phyloP scores from a whole-genome alignment of 1,284 basidiomycete species.

The Trichosporon inkin region DNA sequence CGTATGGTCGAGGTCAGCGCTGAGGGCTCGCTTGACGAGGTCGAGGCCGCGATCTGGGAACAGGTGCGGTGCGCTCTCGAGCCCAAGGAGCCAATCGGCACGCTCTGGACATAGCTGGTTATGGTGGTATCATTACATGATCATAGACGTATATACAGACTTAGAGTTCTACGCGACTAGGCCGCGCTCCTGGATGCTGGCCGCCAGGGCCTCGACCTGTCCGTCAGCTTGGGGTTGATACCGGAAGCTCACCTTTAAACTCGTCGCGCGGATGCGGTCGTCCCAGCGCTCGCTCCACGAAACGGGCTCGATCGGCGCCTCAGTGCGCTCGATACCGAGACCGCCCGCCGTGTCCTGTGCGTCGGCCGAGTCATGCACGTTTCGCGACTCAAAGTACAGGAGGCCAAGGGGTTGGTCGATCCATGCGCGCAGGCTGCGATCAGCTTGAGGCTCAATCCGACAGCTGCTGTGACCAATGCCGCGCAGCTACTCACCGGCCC shows the following conservation, averaged over 20 bases:
- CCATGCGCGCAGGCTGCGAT: slow-evolving; percentile 63
- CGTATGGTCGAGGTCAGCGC: slow-evolving; percentile 67
- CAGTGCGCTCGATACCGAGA: slow-evolving; percentile 65
- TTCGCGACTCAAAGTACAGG: slow-evolving; percentile 80
- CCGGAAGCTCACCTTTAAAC: slow-evolving; percentile 61
- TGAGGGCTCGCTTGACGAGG: slow-evolving; percentile 57
- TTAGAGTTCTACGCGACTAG: slow-evolving; percentile 3
- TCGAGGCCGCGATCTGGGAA: slow-evolving; percentile 60
- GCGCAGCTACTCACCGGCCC: slow-evolving; percentile 56
- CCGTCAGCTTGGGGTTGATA: slow-evolving; percentile 8
- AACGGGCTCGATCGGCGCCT: slow-evolving; percentile 73
- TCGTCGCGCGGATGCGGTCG: slow-evolving; percentile 75
- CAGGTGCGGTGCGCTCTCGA: slow-evolving; percentile 49
- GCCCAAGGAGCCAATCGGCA: neutral
- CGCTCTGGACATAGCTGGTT: neutral
- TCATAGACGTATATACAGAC: slow-evolving; percentile 9
- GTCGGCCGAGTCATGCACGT: slow-evolving; percentile 57
- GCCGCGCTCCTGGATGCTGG: slow-evolving; percentile 12
- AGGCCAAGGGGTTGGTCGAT: slow-evolving; percentile 92
- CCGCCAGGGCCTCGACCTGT: slow-evolving; percentile 15
- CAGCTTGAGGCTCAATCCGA: neutral
- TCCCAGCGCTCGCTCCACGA: slow-evolving; percentile 89
- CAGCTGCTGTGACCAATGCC: neutral
- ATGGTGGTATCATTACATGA: neutral
- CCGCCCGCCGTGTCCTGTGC: slow-evolving; percentile 89